Conservation (phyloP, 352 stramenopile species). For the Blastocystis sp. region DNA sequence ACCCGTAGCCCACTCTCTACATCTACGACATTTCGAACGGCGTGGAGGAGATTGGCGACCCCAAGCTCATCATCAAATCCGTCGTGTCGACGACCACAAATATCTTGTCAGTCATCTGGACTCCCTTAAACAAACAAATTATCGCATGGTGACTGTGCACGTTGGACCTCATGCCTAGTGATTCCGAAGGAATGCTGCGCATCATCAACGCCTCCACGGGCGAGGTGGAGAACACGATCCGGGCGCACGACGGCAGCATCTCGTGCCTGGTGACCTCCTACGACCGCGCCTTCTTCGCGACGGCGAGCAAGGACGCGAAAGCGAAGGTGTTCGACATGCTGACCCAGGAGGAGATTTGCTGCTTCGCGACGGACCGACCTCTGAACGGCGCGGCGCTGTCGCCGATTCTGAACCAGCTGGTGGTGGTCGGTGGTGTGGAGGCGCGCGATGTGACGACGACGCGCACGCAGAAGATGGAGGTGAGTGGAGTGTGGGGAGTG, state of each 20-base stretch:
- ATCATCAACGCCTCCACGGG: conserved; percentile 19
- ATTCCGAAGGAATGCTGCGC: conserved; percentile 16
- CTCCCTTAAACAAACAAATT: conserved; percentile 33
- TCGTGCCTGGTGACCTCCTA: conserved; percentile 93
- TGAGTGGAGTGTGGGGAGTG: background rate
- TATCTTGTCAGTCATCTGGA: conserved; percentile 39
- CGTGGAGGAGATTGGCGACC: conserved; percentile 24
- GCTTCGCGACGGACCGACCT: conserved; percentile 95
- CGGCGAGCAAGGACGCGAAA: conserved; percentile 93
- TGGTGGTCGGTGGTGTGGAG: conserved; percentile 96
- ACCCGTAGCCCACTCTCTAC: conserved; percentile 4
- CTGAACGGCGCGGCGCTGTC: conserved; percentile 97
- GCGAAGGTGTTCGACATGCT: conserved; percentile 93
- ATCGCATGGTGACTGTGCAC: conserved; percentile 5
- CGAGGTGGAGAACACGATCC: conserved; percentile 18
- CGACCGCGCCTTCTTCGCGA: conserved; percentile 94
- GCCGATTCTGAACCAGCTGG: conserved; percentile 91
- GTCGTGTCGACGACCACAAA: background rate
- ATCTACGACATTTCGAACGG: conserved; percentile 67
- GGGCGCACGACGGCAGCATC: conserved; percentile 85
- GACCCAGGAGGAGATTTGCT: conserved; percentile 93
- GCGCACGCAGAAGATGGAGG: conserved; percentile 80
- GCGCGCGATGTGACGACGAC: conserved; percentile 95
- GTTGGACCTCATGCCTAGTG: background rate
- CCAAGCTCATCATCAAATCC: conserved; percentile 2